These are phyloP conservation scores for Drechslera avenae DNA, from an alignment of 2,329 filamentous ascomycete species.

Conservation along the genomic window DNA sequence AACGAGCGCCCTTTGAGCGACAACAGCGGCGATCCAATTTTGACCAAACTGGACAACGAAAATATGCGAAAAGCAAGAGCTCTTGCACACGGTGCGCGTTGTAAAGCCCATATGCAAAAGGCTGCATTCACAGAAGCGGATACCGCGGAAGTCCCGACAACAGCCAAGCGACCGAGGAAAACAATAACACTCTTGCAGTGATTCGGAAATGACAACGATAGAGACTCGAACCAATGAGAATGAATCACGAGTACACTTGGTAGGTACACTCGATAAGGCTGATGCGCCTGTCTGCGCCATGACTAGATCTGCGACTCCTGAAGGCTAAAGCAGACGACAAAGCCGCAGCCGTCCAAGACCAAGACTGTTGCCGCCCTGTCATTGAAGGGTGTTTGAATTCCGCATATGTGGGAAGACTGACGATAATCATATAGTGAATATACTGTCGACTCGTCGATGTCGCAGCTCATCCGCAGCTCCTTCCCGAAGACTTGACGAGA, in stretches of 20 bases:
- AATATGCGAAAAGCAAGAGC: not conserved
- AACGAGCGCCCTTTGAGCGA: not conserved
- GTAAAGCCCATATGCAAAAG: not conserved
- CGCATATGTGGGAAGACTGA: slow-evolving; percentile 1
- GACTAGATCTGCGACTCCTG: not conserved
- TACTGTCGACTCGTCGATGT: not conserved
- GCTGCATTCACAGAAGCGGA: not conserved
- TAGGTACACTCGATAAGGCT: not conserved
- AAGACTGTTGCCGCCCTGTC: too few species aligned
- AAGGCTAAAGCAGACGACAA: not conserved
- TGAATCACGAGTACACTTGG: not conserved
- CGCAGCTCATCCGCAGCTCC: not conserved
- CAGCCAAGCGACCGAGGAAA: not conserved
- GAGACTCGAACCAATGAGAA: not conserved
- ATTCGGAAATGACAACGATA: not conserved
- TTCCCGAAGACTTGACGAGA: slow-evolving; percentile 2
- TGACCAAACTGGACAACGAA: not conserved
- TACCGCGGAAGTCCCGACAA: not conserved
- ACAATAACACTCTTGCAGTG: not conserved
- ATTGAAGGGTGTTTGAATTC: too few species aligned
- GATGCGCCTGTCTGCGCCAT: not conserved
- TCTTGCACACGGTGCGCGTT: not conserved
- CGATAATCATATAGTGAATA: not conserved
- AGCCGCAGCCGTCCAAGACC: too few species aligned
- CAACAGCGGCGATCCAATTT: not conserved